phyloP scores from a whole-genome alignment of 441 rosid genomes.

The Gossypium schwendimanii region DNA sequence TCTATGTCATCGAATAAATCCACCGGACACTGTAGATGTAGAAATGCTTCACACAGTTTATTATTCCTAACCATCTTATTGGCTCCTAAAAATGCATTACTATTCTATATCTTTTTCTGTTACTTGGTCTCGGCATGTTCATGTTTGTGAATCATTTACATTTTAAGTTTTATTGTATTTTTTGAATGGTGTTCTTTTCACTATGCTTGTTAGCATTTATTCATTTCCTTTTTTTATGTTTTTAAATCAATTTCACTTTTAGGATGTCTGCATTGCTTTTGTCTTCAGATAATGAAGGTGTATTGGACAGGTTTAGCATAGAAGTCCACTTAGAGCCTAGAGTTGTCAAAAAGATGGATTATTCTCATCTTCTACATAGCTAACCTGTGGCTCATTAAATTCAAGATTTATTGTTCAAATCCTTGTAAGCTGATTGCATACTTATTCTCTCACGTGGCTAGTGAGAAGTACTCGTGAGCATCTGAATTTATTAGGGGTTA shows the following conservation, averaged over 20 bases:
- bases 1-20: neutral
- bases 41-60: neutral
- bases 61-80: neutral
- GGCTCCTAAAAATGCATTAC: neutral
- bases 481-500: neutral
- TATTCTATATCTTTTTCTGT: neutral
- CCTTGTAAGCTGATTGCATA: neutral
- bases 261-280: neutral
- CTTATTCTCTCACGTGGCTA: neutral
- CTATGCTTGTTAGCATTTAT: neutral
- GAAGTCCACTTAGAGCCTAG: neutral
- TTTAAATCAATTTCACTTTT: neutral
- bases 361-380: neutral
- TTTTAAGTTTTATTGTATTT: neutral
- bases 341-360: neutral
- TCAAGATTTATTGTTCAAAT: neutral
- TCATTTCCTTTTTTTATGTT: neutral
- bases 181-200: neutral
- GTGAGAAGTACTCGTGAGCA: neutral
- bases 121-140: neutral
- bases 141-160: neutral
- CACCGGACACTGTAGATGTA: neutral
- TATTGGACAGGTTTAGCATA: neutral
- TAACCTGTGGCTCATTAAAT: neutral
- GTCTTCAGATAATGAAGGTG: neutral